phyloP scores from a whole-genome alignment of 768 basidiomycete species.

The Pleurotus cornucopiae region DNA sequence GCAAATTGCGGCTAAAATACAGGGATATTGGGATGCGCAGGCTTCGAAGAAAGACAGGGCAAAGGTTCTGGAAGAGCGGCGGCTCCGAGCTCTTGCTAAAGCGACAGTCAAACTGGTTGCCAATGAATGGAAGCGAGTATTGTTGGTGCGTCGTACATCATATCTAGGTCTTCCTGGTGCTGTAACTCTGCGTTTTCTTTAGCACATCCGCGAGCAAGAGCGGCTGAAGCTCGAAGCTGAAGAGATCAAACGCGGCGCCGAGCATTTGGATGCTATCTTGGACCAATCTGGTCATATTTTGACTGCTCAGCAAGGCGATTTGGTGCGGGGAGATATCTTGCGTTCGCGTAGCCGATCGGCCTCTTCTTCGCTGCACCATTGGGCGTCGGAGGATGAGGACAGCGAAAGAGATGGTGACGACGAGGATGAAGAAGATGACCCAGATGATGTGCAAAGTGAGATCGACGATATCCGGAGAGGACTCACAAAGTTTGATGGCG shows the following conservation, averaged over 20 bases:
- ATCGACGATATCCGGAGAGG: conserved; percentile 12
- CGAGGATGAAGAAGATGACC: conserved; percentile 24
- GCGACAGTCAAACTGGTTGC: conserved; percentile 65
- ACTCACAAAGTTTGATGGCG: conserved; percentile 16
- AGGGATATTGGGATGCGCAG: conserved; percentile 71
- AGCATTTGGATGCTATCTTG: conserved; percentile 86
- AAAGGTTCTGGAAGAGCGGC: conserved; percentile 58
- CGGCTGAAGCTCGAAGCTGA: conserved; percentile 65
- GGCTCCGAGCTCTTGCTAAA: conserved; percentile 64
- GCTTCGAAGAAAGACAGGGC: conserved; percentile 60
- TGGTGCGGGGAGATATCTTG: conserved; percentile 45
- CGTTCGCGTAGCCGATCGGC: conserved; percentile 53
- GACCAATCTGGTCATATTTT: conserved; percentile 85
- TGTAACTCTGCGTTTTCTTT: not conserved
- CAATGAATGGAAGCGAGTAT: conserved; percentile 84
- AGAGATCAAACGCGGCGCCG: conserved; percentile 72
- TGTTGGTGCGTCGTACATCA: conserved; percentile 54
- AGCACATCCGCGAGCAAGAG: conserved; percentile 76
- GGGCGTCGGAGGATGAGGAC: conserved; percentile 32
- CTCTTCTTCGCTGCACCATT: conserved; percentile 29
- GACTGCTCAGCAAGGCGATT: conserved; percentile 75
- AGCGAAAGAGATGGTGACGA: conserved; percentile 32
- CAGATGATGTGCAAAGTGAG: conserved; percentile 21
- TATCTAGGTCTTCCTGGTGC: not conserved
- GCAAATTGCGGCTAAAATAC: conserved; percentile 65